Evolutionary conservation across 1,139 yeast species (phyloP).

Genomic region (Eremothecium gossypii): DNA sequence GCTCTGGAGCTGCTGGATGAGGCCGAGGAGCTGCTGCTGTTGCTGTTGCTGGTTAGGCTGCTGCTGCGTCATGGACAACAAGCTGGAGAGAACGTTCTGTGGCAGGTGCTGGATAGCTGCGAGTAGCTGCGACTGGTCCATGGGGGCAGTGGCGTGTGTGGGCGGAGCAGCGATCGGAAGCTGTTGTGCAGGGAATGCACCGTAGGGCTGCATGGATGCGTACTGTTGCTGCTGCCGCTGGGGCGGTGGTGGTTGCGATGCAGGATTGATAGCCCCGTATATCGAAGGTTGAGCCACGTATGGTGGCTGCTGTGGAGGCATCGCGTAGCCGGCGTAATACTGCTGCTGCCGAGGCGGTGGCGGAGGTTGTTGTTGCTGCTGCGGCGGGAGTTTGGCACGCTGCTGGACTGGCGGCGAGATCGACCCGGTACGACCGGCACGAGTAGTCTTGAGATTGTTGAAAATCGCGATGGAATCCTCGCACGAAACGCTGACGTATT

Average conservation of each 20-base stretch:
- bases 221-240: slow-evolving; percentile 20
- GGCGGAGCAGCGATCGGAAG: slow-evolving; percentile 17
- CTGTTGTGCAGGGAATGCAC: slow-evolving; percentile 16
- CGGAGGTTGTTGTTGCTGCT: slow-evolving; percentile 7
- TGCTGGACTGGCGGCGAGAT: slow-evolving; percentile 6
- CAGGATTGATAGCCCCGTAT: slow-evolving; percentile 15
- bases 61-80: slow-evolving; percentile 36
- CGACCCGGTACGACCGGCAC: slow-evolving; percentile 23
- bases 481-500: slow-evolving; percentile 59
- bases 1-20: slow-evolving; percentile 24
- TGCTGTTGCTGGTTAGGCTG: slow-evolving; percentile 27
- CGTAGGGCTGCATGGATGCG: slow-evolving; percentile 13
- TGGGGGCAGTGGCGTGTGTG: slow-evolving; percentile 17
- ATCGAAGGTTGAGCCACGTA: slow-evolving; percentile 16
- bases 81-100: slow-evolving; percentile 43
- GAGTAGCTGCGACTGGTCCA: slow-evolving; percentile 29
- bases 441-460: slow-evolving; percentile 35
- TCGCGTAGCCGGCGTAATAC: slow-evolving; percentile 24
- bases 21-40: slow-evolving; percentile 24
- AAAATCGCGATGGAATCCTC: slow-evolving; percentile 46
- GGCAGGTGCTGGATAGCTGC: slow-evolving; percentile 41
- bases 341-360: slow-evolving; percentile 15
- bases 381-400: slow-evolving; percentile 1
- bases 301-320: slow-evolving; percentile 11
- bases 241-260: slow-evolving; percentile 24